Conservation (phyloP, 257 asterid species). For the Rehmannia glutinosa region DNA sequence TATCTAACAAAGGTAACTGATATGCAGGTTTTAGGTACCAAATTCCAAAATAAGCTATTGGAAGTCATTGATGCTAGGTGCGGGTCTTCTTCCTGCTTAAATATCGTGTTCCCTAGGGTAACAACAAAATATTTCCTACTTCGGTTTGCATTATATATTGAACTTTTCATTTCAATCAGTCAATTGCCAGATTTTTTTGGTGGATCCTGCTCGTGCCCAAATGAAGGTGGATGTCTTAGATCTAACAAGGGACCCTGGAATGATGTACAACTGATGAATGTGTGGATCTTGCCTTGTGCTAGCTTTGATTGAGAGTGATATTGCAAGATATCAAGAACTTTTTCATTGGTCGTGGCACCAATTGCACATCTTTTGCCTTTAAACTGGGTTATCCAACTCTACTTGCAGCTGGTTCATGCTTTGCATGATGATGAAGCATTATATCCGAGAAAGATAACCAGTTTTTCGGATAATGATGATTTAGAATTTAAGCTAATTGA, state of each 20-base stretch:
- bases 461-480: constrained; percentile 56
- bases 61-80: constrained; percentile 81
- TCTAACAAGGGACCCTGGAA: constrained; percentile 96
- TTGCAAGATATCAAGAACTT: background rate
- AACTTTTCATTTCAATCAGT: constrained; percentile 37
- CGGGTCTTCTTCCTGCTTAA: constrained; percentile 22
- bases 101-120: background rate
- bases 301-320: no score
- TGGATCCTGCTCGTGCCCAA: constrained; percentile 80
- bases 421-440: constrained; percentile 54
- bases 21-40: constrained; percentile 76
- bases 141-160: background rate
- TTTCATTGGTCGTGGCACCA: constrained; percentile 12
- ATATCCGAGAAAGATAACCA: constrained; percentile 33
- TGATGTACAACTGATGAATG: constrained; percentile 80
- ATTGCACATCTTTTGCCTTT: constrained; percentile 15
- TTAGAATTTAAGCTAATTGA: constrained; percentile 49
- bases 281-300: constrained; percentile 34
- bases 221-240: constrained; percentile 85
- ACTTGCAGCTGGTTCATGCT: constrained; percentile 69
- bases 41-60: constrained; percentile 67
- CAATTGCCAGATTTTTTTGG: constrained; percentile 97
- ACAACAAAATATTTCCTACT: background rate
- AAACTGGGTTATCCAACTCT: constrained; percentile 31
- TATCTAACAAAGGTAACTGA: constrained; percentile 20